These are phyloP conservation scores for Juglanconis oblonga DNA, from an alignment of 2,329 filamentous ascomycete genomes.

Conservation along the genomic window DNA sequence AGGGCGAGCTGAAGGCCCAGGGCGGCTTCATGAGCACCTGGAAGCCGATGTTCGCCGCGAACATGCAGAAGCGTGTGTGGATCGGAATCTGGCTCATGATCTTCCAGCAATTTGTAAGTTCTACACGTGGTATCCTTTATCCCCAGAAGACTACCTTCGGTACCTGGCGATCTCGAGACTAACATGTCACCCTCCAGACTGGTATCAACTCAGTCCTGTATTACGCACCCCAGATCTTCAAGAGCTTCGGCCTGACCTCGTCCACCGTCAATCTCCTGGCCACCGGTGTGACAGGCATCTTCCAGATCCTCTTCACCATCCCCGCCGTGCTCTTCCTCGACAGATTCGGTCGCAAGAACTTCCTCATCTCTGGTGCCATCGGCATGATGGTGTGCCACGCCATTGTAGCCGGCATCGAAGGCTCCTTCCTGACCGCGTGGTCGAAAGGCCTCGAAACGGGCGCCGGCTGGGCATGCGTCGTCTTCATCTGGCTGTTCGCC, in stretches of 20 bases:
- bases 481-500: constrained; percentile 22
- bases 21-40: constrained; percentile 12
- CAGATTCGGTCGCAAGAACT: constrained; percentile 18
- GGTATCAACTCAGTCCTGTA: constrained; percentile 24
- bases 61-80: constrained; percentile 23
- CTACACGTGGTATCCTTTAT: not conserved
- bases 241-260: constrained; percentile 17
- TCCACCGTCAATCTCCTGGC: constrained; percentile 16
- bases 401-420: constrained; percentile 18
- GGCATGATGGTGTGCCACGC: constrained; percentile 20
- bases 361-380: constrained; percentile 17
- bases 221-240: constrained; percentile 22
- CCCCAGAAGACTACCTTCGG: not conserved
- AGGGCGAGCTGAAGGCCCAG: constrained; percentile 3
- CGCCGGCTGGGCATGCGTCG: constrained; percentile 17
- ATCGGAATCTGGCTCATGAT: constrained; percentile 22
- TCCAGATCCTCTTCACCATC: constrained; percentile 18
- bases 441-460: not conserved
- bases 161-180: not conserved
- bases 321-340: constrained; percentile 18
- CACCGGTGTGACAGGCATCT: constrained; percentile 18
- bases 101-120: constrained; percentile 20
- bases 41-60: constrained; percentile 22
- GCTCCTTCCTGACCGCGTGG: constrained; percentile 13
- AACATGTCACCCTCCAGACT: constrained; percentile 1